Conservation (phyloP, 2,329 filamentous ascomycete genomes). For the Pseudodiploospora longispora region DNA sequence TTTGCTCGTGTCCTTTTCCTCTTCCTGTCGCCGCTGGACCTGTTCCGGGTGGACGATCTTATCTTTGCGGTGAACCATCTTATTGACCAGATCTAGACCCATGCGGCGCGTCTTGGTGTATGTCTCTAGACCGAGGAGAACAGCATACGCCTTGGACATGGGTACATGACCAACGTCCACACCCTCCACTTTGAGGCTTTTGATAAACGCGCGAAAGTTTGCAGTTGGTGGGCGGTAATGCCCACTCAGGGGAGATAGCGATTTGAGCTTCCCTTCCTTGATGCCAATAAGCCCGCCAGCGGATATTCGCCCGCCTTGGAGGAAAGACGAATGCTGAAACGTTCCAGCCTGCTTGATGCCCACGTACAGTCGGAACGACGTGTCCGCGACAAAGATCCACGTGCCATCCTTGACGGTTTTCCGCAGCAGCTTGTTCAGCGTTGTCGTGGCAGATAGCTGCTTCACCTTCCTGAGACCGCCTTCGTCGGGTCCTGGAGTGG, state of each 20-base stretch:
- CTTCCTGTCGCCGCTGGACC: conserved; percentile 48
- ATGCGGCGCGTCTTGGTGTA: conserved; percentile 63
- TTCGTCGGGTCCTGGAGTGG: conserved; percentile 53
- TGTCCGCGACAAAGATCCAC: conserved; percentile 91
- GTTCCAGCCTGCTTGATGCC: conserved; percentile 83
- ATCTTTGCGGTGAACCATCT: conserved; percentile 45
- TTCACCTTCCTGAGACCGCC: conserved; percentile 45
- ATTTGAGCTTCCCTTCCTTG: conserved; percentile 68
- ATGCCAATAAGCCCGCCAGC: conserved; percentile 82
- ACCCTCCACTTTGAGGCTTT: conserved; percentile 60
- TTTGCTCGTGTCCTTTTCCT: conserved; percentile 51
- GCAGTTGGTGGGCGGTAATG: conserved; percentile 79
- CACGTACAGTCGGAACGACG: conserved; percentile 75
- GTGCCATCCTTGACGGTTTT: conserved; percentile 78
- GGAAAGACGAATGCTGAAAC: conserved; percentile 86
- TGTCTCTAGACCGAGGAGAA: conserved; percentile 73
- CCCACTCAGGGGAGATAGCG: conserved; percentile 63
- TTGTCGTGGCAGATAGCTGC: conserved; percentile 61
- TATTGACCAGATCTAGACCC: conserved; percentile 47
- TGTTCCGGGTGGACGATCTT: conserved; percentile 56
- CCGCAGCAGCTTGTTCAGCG: conserved; percentile 71
- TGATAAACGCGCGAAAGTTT: conserved; percentile 78
- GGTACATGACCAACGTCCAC: conserved; percentile 74
- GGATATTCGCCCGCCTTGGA: conserved; percentile 73
- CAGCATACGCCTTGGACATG: conserved; percentile 73